These are phyloP conservation scores for Cystobasidium sp. DNA, from an alignment of 1,284 basidiomycete genomes.

Conservation along the genomic window DNA sequence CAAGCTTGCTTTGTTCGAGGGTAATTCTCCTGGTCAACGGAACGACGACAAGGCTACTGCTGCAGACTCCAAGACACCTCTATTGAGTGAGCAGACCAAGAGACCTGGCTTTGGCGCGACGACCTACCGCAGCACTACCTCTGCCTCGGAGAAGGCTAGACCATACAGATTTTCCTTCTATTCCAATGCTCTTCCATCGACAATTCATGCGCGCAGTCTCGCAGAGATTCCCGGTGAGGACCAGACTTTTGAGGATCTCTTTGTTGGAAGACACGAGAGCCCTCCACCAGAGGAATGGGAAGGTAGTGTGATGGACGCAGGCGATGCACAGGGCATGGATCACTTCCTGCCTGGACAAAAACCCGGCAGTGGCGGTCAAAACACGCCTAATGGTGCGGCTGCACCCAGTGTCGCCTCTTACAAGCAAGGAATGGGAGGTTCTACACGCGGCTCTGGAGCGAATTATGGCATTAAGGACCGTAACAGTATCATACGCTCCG, in stretches of 20 bases:
- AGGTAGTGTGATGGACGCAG: conserved; percentile 20
- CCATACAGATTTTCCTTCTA: conserved; percentile 99
- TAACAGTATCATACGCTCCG: conserved; percentile 58
- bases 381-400: conserved; percentile 16
- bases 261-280: conserved; percentile 63
- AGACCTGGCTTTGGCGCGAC: conserved; percentile 55
- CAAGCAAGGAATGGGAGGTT: conserved; percentile 12
- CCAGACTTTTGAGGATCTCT: conserved; percentile 90
- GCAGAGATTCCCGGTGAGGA: conserved; percentile 92
- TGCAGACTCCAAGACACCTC: conserved; percentile 55
- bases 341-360: conserved; percentile 19
- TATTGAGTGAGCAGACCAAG: conserved; percentile 53
- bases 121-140: conserved; percentile 53
- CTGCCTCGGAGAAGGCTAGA: conserved; percentile 62
- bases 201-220: conserved; percentile 91
- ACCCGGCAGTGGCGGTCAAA: conserved; percentile 36
- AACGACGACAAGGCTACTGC: conserved; percentile 56
- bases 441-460: neutral
- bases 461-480: neutral
- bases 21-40: conserved; percentile 57
- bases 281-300: conserved; percentile 47
- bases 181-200: conserved; percentile 87
- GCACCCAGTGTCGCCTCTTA: conserved; percentile 35
- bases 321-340: conserved; percentile 2
- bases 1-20: conserved; percentile 92